A percentile compares a stretch with the other conserved stretches of the same genome.
Conservation (phyloP, 306 rosid species). For the Notholithocarpus densiflorus region DNA sequence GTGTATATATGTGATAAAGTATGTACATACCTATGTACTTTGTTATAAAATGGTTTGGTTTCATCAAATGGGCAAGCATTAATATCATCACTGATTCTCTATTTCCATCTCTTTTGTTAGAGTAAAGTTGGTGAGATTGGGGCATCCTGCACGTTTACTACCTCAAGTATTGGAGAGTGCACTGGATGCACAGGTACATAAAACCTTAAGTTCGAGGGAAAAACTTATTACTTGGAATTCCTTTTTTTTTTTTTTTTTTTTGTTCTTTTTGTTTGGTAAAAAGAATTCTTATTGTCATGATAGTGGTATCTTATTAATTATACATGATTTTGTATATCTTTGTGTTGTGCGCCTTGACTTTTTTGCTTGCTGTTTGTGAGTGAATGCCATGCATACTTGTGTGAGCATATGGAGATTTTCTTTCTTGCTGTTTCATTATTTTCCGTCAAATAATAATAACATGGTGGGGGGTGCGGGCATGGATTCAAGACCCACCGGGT, state of each 20-base stretch:
- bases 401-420: not conserved
- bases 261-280: too few species aligned
- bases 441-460: not conserved
- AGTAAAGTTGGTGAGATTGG: constrained; percentile 92
- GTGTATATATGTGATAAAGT: too few species aligned
- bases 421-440: not conserved
- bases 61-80: constrained; percentile 16
- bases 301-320: not conserved
- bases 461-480: too few species aligned
- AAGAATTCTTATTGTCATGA: not conserved
- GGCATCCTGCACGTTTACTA: constrained; percentile 97
- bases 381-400: not conserved
- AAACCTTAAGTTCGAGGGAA: not conserved
- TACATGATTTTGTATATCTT: not conserved
- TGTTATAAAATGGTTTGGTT: constrained; percentile 5
- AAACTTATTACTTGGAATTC: not conserved
- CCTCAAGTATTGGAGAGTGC: constrained; percentile 99
- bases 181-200: constrained; percentile 85
- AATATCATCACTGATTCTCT: constrained; percentile 12
- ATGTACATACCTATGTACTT: not conserved
- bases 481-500: too few species aligned
- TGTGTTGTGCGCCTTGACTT: not conserved
- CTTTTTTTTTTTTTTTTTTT: not conserved
- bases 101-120: constrained; percentile 37
- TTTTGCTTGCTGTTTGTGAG: not conserved